Percentiles rank a stretch among this genome's conserved stretches.
These are phyloP conservation scores for Geoglossum glabrum DNA, from an alignment of 495 filamentous ascomycete genomes.

Conservation along the genomic window DNA sequence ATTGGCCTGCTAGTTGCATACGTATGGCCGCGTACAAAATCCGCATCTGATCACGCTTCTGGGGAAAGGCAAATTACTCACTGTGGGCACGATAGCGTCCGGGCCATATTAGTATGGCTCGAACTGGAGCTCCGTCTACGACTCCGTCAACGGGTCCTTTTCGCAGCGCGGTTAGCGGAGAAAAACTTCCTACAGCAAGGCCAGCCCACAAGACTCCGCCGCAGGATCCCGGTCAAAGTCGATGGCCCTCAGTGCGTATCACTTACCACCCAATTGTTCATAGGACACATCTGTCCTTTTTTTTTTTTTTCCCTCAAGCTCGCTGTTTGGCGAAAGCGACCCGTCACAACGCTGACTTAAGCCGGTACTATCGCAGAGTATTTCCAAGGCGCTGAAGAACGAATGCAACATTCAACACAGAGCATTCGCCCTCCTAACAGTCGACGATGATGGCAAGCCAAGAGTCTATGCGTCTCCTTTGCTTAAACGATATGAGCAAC, in stretches of 20 bases:
- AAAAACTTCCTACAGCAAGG: neutral
- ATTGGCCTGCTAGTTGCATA: neutral
- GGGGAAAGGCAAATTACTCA: neutral
- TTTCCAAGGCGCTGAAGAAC: slow-evolving; percentile 4
- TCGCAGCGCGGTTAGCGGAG: neutral
- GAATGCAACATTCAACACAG: slow-evolving; percentile 6
- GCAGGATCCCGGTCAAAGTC: neutral
- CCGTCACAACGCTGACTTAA: neutral
- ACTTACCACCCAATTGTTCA: neutral
- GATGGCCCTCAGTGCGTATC: neutral
- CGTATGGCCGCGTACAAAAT: neutral
- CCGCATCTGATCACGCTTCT: neutral
- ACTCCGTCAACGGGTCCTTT: neutral
- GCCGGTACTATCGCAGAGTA: neutral
- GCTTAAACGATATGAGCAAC: neutral
- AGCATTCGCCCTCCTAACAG: neutral
- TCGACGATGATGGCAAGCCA: slow-evolving; percentile 1
- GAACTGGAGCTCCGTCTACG: neutral
- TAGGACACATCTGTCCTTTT: neutral
- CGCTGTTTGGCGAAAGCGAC: neutral
- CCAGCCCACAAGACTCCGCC: neutral
- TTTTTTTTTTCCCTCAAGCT: too few species aligned
- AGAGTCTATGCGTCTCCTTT: neutral
- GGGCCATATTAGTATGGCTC: neutral
- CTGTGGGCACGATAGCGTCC: neutral